A percentile compares a stretch with the other conserved stretches of the same genome.
Conservation (phyloP, 495 filamentous ascomycete genomes). For the Trichoderma gamsii region DNA sequence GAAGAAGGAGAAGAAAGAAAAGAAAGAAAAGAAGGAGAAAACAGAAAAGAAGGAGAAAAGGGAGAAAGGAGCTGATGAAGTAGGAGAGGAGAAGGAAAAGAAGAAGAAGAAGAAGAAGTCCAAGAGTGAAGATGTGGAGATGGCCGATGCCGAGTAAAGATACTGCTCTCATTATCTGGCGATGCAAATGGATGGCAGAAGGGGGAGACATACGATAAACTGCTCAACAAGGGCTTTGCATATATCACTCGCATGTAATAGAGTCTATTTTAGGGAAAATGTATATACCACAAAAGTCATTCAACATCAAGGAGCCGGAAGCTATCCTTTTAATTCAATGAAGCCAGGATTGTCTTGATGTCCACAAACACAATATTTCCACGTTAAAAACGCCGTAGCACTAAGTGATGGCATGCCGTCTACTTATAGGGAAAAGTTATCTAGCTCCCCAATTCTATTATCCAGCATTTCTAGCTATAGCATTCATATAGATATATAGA, state of each 20-base stretch:
- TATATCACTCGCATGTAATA: not conserved
- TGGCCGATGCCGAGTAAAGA: not conserved
- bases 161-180: not conserved
- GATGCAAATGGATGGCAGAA: not conserved
- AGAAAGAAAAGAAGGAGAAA: constrained; percentile 26
- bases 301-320: too few relatives aligned
- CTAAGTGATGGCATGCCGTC: too few relatives aligned
- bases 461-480: too few relatives aligned
- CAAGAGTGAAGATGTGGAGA: constrained; percentile 10
- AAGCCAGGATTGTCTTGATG: not conserved
- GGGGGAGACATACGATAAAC: not conserved
- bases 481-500: too few relatives aligned
- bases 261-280: not conserved
- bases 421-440: too few relatives aligned
- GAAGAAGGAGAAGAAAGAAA: constrained; percentile 15
- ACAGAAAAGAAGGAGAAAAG: constrained; percentile 17
- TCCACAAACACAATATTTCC: not conserved
- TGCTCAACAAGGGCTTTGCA: not conserved
- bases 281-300: not conserved
- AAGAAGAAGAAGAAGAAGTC: constrained; percentile 9
- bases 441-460: too few relatives aligned
- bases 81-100: constrained; percentile 15
- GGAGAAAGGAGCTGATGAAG: not conserved
- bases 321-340: not conserved
- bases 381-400: not conserved